phyloP scores from a whole-genome alignment of 129 eudicot species.

The Chrysanthemum makinoi region DNA sequence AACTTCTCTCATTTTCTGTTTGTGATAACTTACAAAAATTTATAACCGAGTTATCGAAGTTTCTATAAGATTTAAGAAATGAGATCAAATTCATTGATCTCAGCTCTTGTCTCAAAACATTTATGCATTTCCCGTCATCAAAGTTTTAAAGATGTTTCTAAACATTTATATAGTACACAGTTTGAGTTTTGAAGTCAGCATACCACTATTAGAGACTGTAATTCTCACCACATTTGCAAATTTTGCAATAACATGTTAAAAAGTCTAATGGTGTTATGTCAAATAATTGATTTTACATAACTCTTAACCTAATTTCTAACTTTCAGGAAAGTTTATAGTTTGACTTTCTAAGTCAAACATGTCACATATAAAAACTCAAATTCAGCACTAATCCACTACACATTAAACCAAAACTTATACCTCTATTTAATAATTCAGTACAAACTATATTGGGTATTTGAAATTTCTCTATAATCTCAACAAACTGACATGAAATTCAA shows the following conservation, averaged over 20 bases:
- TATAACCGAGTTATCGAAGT: background rate
- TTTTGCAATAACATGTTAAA: too few species aligned
- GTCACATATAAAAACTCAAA: background rate
- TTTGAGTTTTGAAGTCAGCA: too few species aligned
- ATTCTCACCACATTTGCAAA: too few species aligned
- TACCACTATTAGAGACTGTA: too few species aligned
- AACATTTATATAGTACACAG: too few species aligned
- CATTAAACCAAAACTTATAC: background rate
- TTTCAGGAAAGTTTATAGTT: background rate
- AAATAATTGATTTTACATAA: too few species aligned
- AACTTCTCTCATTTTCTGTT: background rate
- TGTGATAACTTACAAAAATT: background rate
- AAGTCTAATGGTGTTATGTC: too few species aligned
- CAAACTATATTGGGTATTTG: background rate
- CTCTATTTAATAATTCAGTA: background rate
- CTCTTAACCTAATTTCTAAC: background rate
- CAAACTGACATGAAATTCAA: background rate
- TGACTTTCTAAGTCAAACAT: constrained; percentile 19
- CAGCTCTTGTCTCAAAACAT: too few species aligned
- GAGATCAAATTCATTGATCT: background rate
- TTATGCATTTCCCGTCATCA: too few species aligned
- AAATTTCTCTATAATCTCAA: background rate
- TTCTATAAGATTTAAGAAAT: background rate
- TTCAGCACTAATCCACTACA: background rate
- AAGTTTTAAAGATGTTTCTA: too few species aligned